Evolutionary conservation across 1,284 basidiomycete genomes (phyloP).

Genomic region (Cryptococcus sp.): DNA sequence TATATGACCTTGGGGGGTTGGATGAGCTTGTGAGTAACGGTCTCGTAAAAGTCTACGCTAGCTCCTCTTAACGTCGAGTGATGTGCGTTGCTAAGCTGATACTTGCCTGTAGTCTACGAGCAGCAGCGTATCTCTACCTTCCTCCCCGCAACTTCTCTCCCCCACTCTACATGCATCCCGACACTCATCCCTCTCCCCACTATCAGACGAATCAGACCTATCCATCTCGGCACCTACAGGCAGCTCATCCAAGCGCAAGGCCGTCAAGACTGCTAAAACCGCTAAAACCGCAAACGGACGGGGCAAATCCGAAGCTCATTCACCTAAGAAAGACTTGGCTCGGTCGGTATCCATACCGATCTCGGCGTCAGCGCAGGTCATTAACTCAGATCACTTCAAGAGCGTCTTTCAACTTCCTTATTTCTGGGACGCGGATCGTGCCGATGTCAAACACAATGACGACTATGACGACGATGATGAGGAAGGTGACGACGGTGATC

Average conservation of each 20-base stretch:
- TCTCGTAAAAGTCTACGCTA: not conserved
- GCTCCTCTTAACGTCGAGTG: not conserved
- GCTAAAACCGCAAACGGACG: no score
- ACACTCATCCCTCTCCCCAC: conserved; percentile 13
- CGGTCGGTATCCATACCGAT: not conserved
- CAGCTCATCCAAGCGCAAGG: not conserved
- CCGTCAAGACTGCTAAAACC: no score
- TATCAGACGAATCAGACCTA: conserved; percentile 8
- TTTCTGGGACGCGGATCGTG: conserved; percentile 5
- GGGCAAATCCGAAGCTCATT: not conserved
- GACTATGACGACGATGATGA: conserved; percentile 10
- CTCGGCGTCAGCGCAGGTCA: conserved; percentile 24
- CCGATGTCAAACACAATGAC: not conserved
- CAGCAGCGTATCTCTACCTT: conserved; percentile 19
- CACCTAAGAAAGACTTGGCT: not conserved
- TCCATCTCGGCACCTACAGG: conserved; percentile 8
- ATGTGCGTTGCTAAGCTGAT: not conserved
- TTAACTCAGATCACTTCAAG: conserved; percentile 30
- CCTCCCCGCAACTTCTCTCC: conserved; percentile 14
- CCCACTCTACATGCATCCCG: conserved; percentile 3
- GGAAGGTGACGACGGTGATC: not conserved
- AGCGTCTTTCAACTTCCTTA: conserved; percentile 24
- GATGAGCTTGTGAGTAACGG: conserved; percentile 66
- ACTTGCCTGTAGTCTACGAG: conserved; percentile 5
- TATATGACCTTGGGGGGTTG: conserved; percentile 74